phyloP scores from a whole-genome alignment of 1,139 yeast genomes.

The Diutina mesorugosa region DNA sequence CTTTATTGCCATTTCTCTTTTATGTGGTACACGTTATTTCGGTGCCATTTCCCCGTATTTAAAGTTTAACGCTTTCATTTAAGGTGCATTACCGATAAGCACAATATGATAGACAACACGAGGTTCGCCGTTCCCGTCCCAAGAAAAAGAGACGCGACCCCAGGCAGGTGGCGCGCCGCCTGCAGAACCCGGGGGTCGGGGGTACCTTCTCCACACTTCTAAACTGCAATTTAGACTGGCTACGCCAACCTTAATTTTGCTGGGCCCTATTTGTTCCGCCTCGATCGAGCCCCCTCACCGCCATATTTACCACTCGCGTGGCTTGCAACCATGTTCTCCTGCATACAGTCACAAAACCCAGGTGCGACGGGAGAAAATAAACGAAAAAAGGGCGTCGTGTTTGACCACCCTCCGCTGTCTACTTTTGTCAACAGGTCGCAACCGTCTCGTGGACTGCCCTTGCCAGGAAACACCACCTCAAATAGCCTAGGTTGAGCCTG shows the following conservation, averaged over 20 bases:
- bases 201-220: too few species aligned
- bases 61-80: not conserved
- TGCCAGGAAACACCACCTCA: too few species aligned
- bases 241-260: too few species aligned
- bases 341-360: not conserved
- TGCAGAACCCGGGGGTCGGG: too few species aligned
- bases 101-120: not conserved
- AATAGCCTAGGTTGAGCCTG: too few species aligned
- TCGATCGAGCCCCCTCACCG: not conserved
- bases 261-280: not conserved
- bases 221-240: too few species aligned
- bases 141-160: not conserved
- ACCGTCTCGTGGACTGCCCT: too few species aligned
- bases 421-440: too few species aligned
- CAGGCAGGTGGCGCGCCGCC: too few species aligned
- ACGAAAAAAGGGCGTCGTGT: not conserved
- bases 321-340: not conserved
- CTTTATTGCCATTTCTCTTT: not conserved
- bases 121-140: too few species aligned
- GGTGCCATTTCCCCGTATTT: not conserved
- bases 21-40: not conserved
- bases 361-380: not conserved
- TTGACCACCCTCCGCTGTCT: not conserved
- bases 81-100: not conserved
- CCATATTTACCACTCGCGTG: not conserved